phyloP scores from a whole-genome alignment of 2,329 filamentous ascomycete species.

The Monilinia laxa region DNA sequence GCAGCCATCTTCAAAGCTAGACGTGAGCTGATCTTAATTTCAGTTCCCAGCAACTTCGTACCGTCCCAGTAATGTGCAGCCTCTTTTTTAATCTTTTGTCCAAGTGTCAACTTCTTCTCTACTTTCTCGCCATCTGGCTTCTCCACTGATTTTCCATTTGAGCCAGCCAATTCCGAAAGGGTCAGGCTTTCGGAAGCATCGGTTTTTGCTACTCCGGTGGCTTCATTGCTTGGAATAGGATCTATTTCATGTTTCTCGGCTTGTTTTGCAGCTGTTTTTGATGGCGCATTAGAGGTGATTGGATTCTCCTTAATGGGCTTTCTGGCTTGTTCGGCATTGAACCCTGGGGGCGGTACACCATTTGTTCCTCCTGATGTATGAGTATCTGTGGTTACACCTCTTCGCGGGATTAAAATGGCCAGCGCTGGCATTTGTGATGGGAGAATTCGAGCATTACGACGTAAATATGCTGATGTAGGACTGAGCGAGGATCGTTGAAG shows the following conservation, averaged over 20 bases:
- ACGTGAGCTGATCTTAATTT: constrained; percentile 88
- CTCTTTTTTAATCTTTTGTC: constrained; percentile 95
- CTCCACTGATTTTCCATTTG: constrained; percentile 60
- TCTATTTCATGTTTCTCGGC: constrained; percentile 35
- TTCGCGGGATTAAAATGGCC: constrained; percentile 57
- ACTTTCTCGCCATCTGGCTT: constrained; percentile 68
- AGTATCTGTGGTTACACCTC: constrained; percentile 59
- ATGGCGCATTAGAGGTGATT: constrained; percentile 38
- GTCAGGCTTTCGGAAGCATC: constrained; percentile 37
- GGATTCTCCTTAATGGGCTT: constrained; percentile 52
- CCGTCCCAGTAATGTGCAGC: constrained; percentile 96
- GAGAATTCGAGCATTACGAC: constrained; percentile 39
- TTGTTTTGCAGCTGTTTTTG: constrained; percentile 33
- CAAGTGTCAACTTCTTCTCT: constrained; percentile 81
- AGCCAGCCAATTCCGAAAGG: constrained; percentile 61
- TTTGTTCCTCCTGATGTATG: constrained; percentile 49
- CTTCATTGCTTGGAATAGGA: constrained; percentile 30
- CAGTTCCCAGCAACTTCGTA: constrained; percentile 87
- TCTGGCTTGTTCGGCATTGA: constrained; percentile 68
- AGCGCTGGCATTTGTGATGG: constrained; percentile 47
- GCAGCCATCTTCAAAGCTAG: constrained; percentile 96
- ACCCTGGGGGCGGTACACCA: constrained; percentile 65
- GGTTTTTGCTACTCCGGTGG: constrained; percentile 40
- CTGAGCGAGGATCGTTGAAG: constrained; percentile 34
- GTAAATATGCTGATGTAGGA: constrained; percentile 38